Percentiles rank a stretch among this genome's conserved stretches.
These are phyloP conservation scores for Carex pumila DNA, from an alignment of 176 grass and related monocot genomes.

Conservation along the genomic window DNA sequence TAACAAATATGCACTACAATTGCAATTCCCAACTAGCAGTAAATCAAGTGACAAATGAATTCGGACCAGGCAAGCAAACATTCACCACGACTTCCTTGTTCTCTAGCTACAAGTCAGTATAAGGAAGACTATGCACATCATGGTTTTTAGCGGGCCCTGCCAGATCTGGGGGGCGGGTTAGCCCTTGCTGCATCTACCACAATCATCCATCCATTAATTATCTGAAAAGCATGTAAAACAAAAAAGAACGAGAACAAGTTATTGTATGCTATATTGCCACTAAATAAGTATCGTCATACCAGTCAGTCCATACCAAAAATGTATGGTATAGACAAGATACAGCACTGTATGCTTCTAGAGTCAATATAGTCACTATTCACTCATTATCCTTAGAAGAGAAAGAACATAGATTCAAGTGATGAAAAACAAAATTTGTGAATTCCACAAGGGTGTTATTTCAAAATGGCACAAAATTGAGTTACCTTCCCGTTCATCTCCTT, in stretches of 20 bases:
- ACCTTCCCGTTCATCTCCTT: slow-evolving; percentile 97
- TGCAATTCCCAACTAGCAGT: background rate
- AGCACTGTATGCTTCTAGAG: background rate
- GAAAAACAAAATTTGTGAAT: background rate
- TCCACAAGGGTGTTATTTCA: background rate
- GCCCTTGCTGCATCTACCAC: slow-evolving; percentile 80
- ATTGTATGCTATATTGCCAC: background rate
- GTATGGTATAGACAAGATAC: background rate
- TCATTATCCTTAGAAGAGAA: background rate
- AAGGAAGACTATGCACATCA: slow-evolving; percentile 11
- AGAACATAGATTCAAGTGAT: background rate
- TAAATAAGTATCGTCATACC: background rate
- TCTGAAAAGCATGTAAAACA: slow-evolving; percentile 36
- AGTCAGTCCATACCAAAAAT: background rate
- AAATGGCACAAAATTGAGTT: background rate
- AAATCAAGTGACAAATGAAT: slow-evolving; percentile 18
- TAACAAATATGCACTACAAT: background rate
- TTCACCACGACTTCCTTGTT: slow-evolving; percentile 14
- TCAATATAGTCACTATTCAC: background rate
- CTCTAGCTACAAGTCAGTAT: slow-evolving; percentile 16
- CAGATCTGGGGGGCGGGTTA: slow-evolving; percentile 28
- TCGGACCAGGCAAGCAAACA: slow-evolving; percentile 30
- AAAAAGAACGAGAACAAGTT: slow-evolving; percentile 9
- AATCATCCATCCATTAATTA: slow-evolving; percentile 98
- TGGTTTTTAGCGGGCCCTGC: slow-evolving; percentile 16